These are phyloP conservation scores for Colletotrichum sp. DNA, from an alignment of 2,329 filamentous ascomycete species.

Conservation along the genomic window DNA sequence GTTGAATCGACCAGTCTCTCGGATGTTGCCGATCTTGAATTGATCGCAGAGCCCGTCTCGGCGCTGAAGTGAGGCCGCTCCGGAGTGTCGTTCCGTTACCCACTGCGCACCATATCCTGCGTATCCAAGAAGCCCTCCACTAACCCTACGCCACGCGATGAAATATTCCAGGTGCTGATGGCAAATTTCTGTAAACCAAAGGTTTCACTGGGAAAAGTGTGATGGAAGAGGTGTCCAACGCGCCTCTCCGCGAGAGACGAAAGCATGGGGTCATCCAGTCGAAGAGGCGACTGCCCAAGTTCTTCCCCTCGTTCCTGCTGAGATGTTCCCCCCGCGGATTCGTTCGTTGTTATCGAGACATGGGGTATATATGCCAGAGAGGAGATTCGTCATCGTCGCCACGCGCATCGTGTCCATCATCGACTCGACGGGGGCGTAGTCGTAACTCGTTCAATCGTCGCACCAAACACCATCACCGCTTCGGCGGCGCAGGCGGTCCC, in stretches of 20 bases:
- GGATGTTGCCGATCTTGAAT: neutral
- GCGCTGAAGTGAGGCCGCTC: neutral
- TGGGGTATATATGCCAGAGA: neutral
- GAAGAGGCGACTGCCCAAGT: neutral
- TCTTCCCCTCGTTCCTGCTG: neutral
- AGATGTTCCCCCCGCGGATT: neutral
- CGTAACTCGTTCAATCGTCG: neutral
- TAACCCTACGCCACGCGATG: neutral
- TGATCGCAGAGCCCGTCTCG: neutral
- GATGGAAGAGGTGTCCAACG: neutral
- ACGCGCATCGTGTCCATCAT: neutral
- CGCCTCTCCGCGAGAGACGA: neutral
- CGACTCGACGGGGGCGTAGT: neutral
- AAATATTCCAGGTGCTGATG: neutral
- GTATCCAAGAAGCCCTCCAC: neutral
- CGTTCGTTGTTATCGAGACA: neutral
- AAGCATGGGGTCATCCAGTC: neutral
- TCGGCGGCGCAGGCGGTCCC: constrained; percentile 20
- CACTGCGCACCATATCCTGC: neutral
- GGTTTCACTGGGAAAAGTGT: neutral
- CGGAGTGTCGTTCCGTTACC: neutral
- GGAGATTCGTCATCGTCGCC: neutral
- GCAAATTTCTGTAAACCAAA: neutral
- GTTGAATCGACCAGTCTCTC: neutral
- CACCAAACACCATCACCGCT: constrained; percentile 18